These are phyloP conservation scores for Rugosomyces carneus DNA, from an alignment of 1,284 basidiomycete genomes.

Conservation along the genomic window DNA sequence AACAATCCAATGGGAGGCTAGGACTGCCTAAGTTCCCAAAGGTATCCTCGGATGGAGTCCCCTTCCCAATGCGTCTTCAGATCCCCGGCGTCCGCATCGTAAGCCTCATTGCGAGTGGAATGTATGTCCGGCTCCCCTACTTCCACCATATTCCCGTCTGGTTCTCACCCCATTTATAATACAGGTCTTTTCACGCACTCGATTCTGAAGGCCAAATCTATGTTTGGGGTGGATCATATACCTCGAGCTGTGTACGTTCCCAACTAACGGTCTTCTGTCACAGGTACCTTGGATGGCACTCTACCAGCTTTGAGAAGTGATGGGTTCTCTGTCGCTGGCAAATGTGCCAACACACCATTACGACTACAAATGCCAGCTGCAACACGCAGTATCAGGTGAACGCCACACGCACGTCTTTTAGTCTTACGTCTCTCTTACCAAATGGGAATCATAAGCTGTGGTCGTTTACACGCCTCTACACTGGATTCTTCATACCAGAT, in stretches of 20 bases:
- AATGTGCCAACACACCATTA: conserved; percentile 45
- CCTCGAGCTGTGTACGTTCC: conserved; percentile 5
- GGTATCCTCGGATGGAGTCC: conserved; percentile 37
- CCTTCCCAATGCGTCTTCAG: conserved; percentile 55
- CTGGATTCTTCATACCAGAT: conserved; percentile 52
- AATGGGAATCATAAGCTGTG: conserved; percentile 47
- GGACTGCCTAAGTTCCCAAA: conserved; percentile 40
- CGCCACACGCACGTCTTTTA: not conserved
- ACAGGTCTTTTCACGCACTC: conserved; percentile 75
- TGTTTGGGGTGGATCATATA: conserved; percentile 66
- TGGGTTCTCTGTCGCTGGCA: conserved; percentile 51
- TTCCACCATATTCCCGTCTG: conserved; percentile 1
- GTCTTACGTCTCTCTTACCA: conserved; percentile 1
- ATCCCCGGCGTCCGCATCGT: conserved; percentile 64
- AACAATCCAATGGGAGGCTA: conserved; percentile 51
- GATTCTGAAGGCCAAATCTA: conserved; percentile 69
- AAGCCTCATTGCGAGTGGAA: conserved; percentile 72
- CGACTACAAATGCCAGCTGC: conserved; percentile 50
- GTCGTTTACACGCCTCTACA: conserved; percentile 63
- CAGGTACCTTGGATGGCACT: conserved; percentile 60
- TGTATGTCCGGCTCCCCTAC: conserved; percentile 39
- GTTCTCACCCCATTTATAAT: conserved; percentile 1
- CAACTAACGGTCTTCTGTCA: conserved; percentile 7
- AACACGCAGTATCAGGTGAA: conserved; percentile 58
- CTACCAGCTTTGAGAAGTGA: conserved; percentile 36